phyloP scores from a whole-genome alignment of 371 early-diverging fungal genomes.

The Vairimorpha necatrix region DNA sequence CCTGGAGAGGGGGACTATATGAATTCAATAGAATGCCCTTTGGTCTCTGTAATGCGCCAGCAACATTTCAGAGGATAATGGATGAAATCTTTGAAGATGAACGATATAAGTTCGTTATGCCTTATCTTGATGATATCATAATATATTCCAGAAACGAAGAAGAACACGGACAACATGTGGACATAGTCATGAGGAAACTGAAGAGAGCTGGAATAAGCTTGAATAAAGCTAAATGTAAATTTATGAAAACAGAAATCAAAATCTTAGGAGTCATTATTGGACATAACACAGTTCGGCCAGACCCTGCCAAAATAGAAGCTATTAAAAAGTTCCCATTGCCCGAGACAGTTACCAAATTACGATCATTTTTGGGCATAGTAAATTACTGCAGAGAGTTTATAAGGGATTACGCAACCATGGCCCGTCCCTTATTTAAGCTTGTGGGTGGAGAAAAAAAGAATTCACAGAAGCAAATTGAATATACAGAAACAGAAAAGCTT shows the following conservation, averaged over 20 bases:
- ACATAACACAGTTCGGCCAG: constrained; percentile 7
- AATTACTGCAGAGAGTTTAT: constrained; percentile 5
- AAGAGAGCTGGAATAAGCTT: constrained; percentile 1
- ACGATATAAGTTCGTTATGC: not conserved
- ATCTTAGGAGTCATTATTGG: constrained; percentile 20
- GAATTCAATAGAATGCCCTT: constrained; percentile 35
- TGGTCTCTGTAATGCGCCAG: not conserved
- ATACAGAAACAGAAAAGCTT: too few species aligned
- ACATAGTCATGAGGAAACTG: not conserved
- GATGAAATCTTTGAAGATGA: constrained; percentile 20
- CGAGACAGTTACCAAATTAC: constrained; percentile 9
- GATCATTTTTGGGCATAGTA: constrained; percentile 31
- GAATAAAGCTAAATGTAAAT: constrained; percentile 18
- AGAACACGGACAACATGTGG: constrained; percentile 26
- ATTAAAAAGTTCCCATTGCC: constrained; percentile 4
- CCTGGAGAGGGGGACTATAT: constrained; percentile 29
- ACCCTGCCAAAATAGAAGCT: constrained; percentile 27
- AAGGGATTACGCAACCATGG: not conserved
- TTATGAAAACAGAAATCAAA: constrained; percentile 25
- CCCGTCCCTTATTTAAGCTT: not conserved
- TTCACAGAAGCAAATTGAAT: not conserved
- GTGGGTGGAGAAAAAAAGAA: not conserved
- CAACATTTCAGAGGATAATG: constrained; percentile 19
- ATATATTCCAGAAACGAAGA: constrained; percentile 20
- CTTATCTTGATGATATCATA: constrained; percentile 14